Evolutionary conservation across 805 yeast genomes (phyloP).

Genomic region (Sugiyamaella lignohabitans): DNA sequence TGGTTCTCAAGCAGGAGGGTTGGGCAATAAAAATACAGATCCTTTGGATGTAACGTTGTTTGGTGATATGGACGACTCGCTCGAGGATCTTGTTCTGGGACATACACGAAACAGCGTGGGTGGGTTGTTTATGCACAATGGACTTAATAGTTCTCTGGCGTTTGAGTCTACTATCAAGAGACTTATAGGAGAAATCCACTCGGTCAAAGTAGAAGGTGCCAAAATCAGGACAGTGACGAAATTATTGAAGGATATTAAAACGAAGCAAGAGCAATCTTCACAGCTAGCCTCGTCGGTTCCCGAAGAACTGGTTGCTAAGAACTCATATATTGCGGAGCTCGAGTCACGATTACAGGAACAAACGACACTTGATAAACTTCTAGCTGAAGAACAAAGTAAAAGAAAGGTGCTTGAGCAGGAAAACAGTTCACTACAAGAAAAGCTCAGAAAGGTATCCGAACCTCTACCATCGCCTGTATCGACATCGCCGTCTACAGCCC

Average conservation of each 20-base stretch:
- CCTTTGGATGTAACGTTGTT: conserved; percentile 30
- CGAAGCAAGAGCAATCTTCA: conserved; percentile 18
- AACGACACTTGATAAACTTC: background rate
- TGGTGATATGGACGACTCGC: conserved; percentile 29
- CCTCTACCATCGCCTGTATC: background rate
- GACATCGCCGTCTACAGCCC: background rate
- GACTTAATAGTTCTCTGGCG: conserved; percentile 24
- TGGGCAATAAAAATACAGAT: conserved; percentile 9
- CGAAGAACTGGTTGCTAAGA: conserved; percentile 14
- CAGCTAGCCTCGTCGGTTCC: conserved; percentile 12
- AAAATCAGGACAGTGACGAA: conserved; percentile 27
- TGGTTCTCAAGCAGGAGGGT: background rate
- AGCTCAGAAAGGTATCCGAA: too few species aligned
- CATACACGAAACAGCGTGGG: conserved; percentile 31
- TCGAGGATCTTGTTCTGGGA: conserved; percentile 31
- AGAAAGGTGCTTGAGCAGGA: conserved; percentile 6
- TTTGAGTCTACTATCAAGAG: conserved; percentile 32
- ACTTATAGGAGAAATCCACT: conserved; percentile 30
- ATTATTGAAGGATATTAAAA: conserved; percentile 27
- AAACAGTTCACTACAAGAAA: conserved; percentile 3
- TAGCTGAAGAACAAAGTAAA: conserved; percentile 3
- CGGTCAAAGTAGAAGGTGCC: conserved; percentile 31
- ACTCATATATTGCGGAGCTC: conserved; percentile 15
- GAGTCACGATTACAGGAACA: conserved; percentile 12
- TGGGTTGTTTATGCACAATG: conserved; percentile 31